These are phyloP conservation scores for Lipomyces chichibuensis DNA, from an alignment of 805 yeast species.

Conservation along the genomic window DNA sequence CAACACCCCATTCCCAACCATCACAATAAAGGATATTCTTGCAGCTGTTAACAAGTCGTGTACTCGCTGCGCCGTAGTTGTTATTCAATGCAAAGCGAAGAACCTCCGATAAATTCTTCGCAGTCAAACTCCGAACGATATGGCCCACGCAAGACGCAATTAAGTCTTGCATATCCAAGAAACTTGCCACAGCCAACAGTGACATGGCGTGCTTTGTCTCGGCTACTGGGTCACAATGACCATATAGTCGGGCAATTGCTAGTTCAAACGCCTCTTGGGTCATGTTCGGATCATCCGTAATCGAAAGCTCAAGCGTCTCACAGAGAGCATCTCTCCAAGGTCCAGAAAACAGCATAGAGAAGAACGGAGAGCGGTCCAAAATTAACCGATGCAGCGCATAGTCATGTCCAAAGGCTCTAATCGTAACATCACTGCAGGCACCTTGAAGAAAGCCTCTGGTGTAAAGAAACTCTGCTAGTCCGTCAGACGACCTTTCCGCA, in stretches of 20 bases:
- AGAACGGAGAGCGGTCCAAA: conserved; percentile 53
- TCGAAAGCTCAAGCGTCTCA: conserved; percentile 42
- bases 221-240: conserved; percentile 45
- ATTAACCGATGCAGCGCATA: conserved; percentile 55
- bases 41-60: conserved; percentile 51
- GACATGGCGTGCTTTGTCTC: conserved; percentile 48
- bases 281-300: conserved; percentile 47
- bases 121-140: conserved; percentile 46
- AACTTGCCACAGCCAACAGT: conserved; percentile 56
- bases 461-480: conserved; percentile 44
- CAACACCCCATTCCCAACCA: conserved; percentile 55
- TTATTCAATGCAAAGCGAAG: conserved; percentile 50
- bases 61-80: conserved; percentile 54
- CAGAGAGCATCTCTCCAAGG: conserved; percentile 48
- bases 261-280: conserved; percentile 54
- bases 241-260: conserved; percentile 54
- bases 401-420: conserved; percentile 51
- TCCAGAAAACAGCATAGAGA: conserved; percentile 51
- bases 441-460: conserved; percentile 52
- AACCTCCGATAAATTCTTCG: conserved; percentile 47
- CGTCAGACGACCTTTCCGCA: neutral
- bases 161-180: conserved; percentile 51
- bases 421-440: conserved; percentile 53
- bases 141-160: conserved; percentile 51
- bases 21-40: conserved; percentile 53